Evolutionary conservation across 306 rosid genomes (phyloP).

Genomic region (Castanea mollissima): DNA sequence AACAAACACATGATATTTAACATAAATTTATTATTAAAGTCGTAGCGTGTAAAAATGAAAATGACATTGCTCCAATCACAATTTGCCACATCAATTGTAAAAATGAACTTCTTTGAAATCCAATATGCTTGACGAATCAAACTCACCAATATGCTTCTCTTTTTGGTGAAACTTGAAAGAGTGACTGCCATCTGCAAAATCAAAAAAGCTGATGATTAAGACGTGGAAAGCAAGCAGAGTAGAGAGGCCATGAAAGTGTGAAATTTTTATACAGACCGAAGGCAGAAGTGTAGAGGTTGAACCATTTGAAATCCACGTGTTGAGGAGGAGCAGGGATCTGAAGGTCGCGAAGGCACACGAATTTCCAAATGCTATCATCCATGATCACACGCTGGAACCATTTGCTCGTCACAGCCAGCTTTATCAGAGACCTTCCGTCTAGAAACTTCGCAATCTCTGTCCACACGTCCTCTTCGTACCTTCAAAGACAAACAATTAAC

Average conservation of each 20-base stretch:
- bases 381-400: slow-evolving; percentile 70
- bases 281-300: slow-evolving; percentile 70
- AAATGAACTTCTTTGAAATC: no score
- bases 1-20: no score
- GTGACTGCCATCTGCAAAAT: slow-evolving; percentile 78
- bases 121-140: background rate
- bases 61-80: no score
- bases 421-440: slow-evolving; percentile 80
- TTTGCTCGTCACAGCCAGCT: slow-evolving; percentile 70
- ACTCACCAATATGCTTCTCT: slow-evolving; percentile 88
- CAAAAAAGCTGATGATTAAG: background rate
- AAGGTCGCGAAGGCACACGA: slow-evolving; percentile 75
- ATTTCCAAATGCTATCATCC: slow-evolving; percentile 85
- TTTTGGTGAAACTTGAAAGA: slow-evolving; percentile 79
- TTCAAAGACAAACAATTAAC: no score
- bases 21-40: no score
- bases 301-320: slow-evolving; percentile 63
- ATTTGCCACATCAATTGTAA: no score
- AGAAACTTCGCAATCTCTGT: slow-evolving; percentile 78
- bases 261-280: slow-evolving; percentile 42
- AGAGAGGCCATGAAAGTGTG: background rate
- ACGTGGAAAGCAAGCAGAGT: slow-evolving; percentile 1
- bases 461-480: slow-evolving; percentile 93
- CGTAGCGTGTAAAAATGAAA: no score
- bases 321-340: slow-evolving; percentile 71